These are phyloP conservation scores for Phytophthora cryptogea DNA, from an alignment of 352 stramenopile genomes.

Conservation along the genomic window DNA sequence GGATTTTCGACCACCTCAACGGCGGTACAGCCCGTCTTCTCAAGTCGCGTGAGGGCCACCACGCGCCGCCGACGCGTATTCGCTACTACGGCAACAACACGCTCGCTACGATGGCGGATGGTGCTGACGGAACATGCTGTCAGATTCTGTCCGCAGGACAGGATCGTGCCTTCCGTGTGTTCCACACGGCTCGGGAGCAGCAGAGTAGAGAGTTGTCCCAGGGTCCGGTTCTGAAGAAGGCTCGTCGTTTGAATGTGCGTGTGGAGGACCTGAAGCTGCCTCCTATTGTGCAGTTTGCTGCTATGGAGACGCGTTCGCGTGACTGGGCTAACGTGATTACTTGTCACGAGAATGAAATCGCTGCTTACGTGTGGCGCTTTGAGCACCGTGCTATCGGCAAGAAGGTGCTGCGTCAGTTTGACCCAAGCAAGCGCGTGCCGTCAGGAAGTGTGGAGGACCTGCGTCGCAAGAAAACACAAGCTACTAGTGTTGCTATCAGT, in stretches of 20 bases:
- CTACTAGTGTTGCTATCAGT: slow-evolving; percentile 75
- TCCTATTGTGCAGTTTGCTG: slow-evolving; percentile 91
- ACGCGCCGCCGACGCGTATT: slow-evolving; percentile 81
- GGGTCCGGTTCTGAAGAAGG: slow-evolving; percentile 91
- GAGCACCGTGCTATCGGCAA: slow-evolving; percentile 93
- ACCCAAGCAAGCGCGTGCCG: slow-evolving; percentile 70
- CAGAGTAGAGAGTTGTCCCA: slow-evolving; percentile 92
- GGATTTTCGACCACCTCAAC: slow-evolving; percentile 93
- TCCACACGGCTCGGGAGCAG: slow-evolving; percentile 91
- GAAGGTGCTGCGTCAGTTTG: slow-evolving; percentile 90
- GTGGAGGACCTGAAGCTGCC: slow-evolving; percentile 91
- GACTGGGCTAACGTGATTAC: slow-evolving; percentile 96
- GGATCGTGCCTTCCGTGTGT: slow-evolving; percentile 91
- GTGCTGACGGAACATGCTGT: slow-evolving; percentile 83
- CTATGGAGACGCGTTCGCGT: slow-evolving; percentile 87
- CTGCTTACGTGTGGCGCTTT: slow-evolving; percentile 95
- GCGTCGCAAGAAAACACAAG: slow-evolving; percentile 67
- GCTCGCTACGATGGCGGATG: slow-evolving; percentile 80
- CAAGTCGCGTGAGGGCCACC: slow-evolving; percentile 88
- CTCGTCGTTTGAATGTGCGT: slow-evolving; percentile 85
- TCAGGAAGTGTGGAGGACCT: slow-evolving; percentile 63
- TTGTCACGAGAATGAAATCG: slow-evolving; percentile 92
- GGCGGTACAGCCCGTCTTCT: slow-evolving; percentile 83
- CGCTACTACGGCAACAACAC: slow-evolving; percentile 93
- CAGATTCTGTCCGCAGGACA: slow-evolving; percentile 91